Evolutionary conservation across 2,329 filamentous ascomycete genomes (phyloP).

Genomic region (Ustulina deusta): DNA sequence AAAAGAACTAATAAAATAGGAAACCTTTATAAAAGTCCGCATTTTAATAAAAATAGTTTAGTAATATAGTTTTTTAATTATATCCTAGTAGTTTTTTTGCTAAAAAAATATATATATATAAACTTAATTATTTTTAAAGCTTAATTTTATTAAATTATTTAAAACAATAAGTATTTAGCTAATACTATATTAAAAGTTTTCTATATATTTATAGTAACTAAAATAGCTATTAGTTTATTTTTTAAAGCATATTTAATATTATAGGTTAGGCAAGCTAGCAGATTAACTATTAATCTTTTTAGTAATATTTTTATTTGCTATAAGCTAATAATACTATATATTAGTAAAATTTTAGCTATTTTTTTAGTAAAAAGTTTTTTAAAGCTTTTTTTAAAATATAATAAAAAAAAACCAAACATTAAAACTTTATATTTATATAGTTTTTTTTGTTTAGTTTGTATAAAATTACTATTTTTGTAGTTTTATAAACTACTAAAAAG

Average conservation of each 20-base stretch:
- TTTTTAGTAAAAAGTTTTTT: not conserved
- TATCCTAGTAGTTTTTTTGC: not conserved
- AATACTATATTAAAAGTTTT: too few relatives aligned
- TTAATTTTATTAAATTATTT: not conserved
- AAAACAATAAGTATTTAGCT: not conserved
- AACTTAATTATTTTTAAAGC: not conserved
- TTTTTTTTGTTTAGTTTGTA: constrained; percentile 4
- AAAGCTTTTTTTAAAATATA: not conserved
- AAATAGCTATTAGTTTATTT: not conserved
- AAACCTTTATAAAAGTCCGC: not conserved
- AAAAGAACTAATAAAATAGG: not conserved
- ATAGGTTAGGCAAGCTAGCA: not conserved
- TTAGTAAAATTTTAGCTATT: too few relatives aligned
- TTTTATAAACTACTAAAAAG: not conserved
- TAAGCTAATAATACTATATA: not conserved
- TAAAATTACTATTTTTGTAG: not conserved
- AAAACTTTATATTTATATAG: constrained; percentile 3
- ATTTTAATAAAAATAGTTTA: not conserved
- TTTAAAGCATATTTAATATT: not conserved
- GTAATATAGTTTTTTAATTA: not conserved
- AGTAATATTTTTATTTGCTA: not conserved
- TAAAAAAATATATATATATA: not conserved
- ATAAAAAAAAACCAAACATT: not conserved
- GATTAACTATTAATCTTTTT: too few relatives aligned
- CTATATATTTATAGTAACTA: constrained; percentile 1